phyloP scores from a whole-genome alignment of 169 alveolate species.

The Ichthyophthirius multifiliis region DNA sequence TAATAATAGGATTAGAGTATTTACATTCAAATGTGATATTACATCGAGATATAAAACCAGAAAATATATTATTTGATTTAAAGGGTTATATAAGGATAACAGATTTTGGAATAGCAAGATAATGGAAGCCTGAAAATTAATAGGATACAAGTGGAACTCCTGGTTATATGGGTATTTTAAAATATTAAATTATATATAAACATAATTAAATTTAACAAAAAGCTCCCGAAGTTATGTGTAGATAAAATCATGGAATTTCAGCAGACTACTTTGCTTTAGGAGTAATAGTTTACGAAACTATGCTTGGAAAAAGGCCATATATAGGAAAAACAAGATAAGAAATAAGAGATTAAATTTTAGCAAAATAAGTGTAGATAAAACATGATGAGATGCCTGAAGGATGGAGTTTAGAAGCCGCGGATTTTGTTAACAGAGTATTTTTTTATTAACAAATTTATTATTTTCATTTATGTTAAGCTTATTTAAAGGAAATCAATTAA shows the following conservation, averaged over 20 bases:
- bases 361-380: slow-evolving; percentile 58
- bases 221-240: slow-evolving; percentile 73
- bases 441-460: not conserved
- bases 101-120: slow-evolving; percentile 74
- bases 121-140: slow-evolving; percentile 68
- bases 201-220: too few relatives aligned
- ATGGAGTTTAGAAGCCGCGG: slow-evolving; percentile 74
- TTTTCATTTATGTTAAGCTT: not conserved
- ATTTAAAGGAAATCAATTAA: slow-evolving; percentile 55
- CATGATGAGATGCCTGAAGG: slow-evolving; percentile 64
- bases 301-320: slow-evolving; percentile 78
- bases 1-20: slow-evolving; percentile 66
- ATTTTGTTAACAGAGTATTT: slow-evolving; percentile 56
- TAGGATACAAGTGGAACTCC: slow-evolving; percentile 82
- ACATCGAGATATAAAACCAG: slow-evolving; percentile 76
- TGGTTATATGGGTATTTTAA: slow-evolving; percentile 76
- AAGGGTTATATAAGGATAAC: slow-evolving; percentile 61
- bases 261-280: slow-evolving; percentile 84
- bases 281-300: slow-evolving; percentile 72
- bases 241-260: slow-evolving; percentile 73
- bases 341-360: slow-evolving; percentile 71
- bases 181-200: not conserved
- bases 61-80: slow-evolving; percentile 66
- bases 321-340: slow-evolving; percentile 77
- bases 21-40: slow-evolving; percentile 58